phyloP scores from a whole-genome alignment of 1,284 basidiomycete species.

The Rhodotorula mucilaginosa region DNA sequence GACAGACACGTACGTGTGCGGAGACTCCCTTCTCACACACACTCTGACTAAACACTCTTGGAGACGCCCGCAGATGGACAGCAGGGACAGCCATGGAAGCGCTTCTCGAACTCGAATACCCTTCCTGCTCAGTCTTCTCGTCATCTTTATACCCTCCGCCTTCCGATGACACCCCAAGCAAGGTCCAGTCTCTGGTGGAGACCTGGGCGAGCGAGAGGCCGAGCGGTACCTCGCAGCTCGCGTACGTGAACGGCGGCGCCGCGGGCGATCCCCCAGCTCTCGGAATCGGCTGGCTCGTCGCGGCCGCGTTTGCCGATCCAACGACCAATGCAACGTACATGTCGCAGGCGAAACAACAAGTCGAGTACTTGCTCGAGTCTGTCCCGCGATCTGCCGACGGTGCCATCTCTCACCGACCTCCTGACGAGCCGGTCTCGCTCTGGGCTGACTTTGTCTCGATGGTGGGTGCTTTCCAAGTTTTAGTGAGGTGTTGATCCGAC shows the following conservation, averaged over 20 bases:
- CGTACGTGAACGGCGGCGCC: constrained; percentile 31
- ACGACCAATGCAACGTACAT: constrained; percentile 51
- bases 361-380: constrained; percentile 64
- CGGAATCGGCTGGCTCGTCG: constrained; percentile 35
- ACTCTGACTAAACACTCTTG: not conserved
- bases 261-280: constrained; percentile 38
- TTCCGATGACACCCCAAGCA: constrained; percentile 1
- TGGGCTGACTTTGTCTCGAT: constrained; percentile 43
- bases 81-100: constrained; percentile 72
- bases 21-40: not conserved
- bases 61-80: constrained; percentile 63
- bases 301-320: constrained; percentile 48
- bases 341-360: constrained; percentile 59
- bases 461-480: not conserved
- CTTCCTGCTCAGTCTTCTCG: constrained; percentile 63
- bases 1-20: constrained; percentile 19
- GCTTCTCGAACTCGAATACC: constrained; percentile 65
- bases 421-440: constrained; percentile 40
- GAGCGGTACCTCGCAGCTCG: constrained; percentile 15
- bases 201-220: constrained; percentile 26
- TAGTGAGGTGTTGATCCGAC: not conserved
- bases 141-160: constrained; percentile 52
- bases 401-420: constrained; percentile 49
- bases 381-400: constrained; percentile 57
- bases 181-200: constrained; percentile 28